These are phyloP conservation scores for Solanum peruvianum DNA, from an alignment of 257 asterid genomes.

Conservation along the genomic window DNA sequence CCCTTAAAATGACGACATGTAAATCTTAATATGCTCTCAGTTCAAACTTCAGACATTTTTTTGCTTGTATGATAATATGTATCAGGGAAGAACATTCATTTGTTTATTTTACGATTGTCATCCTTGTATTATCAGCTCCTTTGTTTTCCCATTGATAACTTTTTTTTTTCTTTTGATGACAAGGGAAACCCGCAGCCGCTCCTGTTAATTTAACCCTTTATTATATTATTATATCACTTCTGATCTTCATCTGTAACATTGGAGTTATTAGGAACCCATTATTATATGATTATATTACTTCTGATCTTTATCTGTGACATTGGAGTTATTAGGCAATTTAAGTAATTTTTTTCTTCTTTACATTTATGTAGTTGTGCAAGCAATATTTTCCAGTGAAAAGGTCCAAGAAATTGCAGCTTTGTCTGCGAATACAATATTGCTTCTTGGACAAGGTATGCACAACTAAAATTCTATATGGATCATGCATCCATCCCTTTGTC, in stretches of 20 bases:
- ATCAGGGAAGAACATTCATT: neutral
- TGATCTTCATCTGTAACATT: neutral
- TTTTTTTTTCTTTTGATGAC: too few relatives aligned
- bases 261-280: neutral
- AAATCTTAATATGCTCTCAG: neutral
- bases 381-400: constrained; percentile 67
- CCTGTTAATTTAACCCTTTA: neutral
- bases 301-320: neutral
- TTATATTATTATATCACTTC: neutral
- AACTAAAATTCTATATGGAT: neutral
- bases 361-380: constrained; percentile 36
- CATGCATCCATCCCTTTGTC: neutral
- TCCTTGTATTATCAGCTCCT: neutral
- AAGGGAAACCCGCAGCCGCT: too few relatives aligned
- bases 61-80: neutral
- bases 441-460: constrained; percentile 76
- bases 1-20: neutral
- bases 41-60: neutral
- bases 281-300: neutral
- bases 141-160: neutral
- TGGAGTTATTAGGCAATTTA: constrained; percentile 1
- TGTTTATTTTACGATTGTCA: neutral
- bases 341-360: neutral
- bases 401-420: constrained; percentile 59
- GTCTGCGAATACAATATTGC: constrained; percentile 46